These are phyloP conservation scores for Suillus subaureus DNA, from an alignment of 768 basidiomycete species.

Conservation along the genomic window DNA sequence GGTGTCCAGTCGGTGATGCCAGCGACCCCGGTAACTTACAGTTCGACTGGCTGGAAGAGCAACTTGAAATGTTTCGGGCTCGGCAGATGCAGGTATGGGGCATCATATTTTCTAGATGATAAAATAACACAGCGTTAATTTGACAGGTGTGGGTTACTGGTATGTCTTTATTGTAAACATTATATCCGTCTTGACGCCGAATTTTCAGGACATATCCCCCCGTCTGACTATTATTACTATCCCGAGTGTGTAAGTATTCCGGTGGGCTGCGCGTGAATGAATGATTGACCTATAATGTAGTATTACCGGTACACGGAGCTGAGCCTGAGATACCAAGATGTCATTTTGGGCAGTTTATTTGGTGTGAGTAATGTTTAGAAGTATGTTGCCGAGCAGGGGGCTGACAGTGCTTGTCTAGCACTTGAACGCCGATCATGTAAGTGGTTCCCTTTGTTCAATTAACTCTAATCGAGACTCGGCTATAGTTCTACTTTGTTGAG, in stretches of 20 bases:
- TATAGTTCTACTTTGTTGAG: constrained; percentile 59
- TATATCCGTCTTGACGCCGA: constrained; percentile 26
- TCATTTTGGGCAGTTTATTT: constrained; percentile 82
- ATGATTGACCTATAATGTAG: constrained; percentile 24
- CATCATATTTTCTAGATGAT: neutral
- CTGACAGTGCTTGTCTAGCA: constrained; percentile 46
- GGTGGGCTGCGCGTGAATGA: neutral
- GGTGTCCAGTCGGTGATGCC: constrained; percentile 61
- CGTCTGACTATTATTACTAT: constrained; percentile 78
- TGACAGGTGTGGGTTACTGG: constrained; percentile 52
- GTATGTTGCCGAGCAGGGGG: constrained; percentile 27
- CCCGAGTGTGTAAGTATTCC: constrained; percentile 73
- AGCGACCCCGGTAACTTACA: constrained; percentile 88
- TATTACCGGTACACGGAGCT: constrained; percentile 74
- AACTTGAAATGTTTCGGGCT: constrained; percentile 66
- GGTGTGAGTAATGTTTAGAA: constrained; percentile 55
- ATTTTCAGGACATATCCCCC: constrained; percentile 78
- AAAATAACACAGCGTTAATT: neutral
- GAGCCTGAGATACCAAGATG: constrained; percentile 83
- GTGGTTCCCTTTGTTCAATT: constrained; percentile 22
- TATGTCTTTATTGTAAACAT: constrained; percentile 22
- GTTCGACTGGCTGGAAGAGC: constrained; percentile 90
- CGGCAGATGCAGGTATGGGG: constrained; percentile 71
- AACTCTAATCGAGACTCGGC: neutral
- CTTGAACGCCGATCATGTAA: constrained; percentile 84